phyloP scores from a whole-genome alignment of 129 eudicot species.

The Lactuca sativa region DNA sequence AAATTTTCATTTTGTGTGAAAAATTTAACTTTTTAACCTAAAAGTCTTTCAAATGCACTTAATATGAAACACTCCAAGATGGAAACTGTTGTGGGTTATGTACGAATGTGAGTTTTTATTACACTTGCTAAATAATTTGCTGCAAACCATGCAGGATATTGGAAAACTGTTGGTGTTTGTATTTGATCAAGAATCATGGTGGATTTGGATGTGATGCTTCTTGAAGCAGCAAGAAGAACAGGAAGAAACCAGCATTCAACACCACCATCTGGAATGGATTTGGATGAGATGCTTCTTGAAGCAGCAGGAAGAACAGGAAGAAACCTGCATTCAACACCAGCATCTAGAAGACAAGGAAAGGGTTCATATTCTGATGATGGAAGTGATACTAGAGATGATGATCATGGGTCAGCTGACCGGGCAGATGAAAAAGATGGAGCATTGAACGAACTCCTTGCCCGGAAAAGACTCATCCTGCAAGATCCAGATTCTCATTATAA shows the following conservation, averaged over 20 bases:
- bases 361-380: conserved; percentile 80
- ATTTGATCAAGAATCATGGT: conserved; percentile 50
- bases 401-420: conserved; percentile 60
- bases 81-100: conserved; percentile 24
- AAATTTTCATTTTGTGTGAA: too few species aligned
- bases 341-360: conserved; percentile 63
- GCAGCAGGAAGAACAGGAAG: conserved; percentile 46
- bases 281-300: conserved; percentile 70
- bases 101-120: too few species aligned
- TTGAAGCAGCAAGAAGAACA: conserved; percentile 48
- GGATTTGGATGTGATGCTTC: conserved; percentile 40
- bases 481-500: conserved; percentile 55
- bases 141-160: conserved; percentile 20
- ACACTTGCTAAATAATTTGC: neutral
- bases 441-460: conserved; percentile 51
- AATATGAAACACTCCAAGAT: neutral
- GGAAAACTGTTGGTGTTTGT: neutral
- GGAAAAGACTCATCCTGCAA: conserved; percentile 52
- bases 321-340: conserved; percentile 67
- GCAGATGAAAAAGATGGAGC: conserved; percentile 58
- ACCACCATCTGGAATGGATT: conserved; percentile 53
- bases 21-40: too few species aligned
- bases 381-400: conserved; percentile 82
- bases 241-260: conserved; percentile 67
- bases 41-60: too few species aligned